phyloP scores from a whole-genome alignment of 129 eudicot genomes.

The Glebionis coronaria region DNA sequence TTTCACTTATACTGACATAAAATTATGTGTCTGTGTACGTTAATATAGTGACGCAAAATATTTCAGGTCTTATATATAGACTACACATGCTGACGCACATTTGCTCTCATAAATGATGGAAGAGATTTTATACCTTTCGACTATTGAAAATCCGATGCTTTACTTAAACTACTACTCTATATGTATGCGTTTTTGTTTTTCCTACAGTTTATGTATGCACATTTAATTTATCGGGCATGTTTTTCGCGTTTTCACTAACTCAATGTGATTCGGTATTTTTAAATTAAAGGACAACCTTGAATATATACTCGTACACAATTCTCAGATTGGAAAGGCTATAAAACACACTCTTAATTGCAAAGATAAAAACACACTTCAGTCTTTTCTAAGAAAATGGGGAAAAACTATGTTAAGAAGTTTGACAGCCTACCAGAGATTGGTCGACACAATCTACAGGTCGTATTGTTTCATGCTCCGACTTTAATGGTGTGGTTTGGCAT shows the following conservation, averaged over 20 bases:
- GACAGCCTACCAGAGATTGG: neutral
- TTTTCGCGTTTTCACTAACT: neutral
- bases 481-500: constrained; percentile 17
- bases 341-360: neutral
- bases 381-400: neutral
- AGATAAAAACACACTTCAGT: neutral
- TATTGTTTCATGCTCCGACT: constrained; percentile 19
- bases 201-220: too few relatives aligned
- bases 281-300: neutral
- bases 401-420: neutral
- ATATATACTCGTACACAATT: neutral
- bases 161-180: too few relatives aligned
- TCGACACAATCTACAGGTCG: neutral
- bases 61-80: too few relatives aligned
- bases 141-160: too few relatives aligned
- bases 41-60: too few relatives aligned
- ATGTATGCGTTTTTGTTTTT: too few relatives aligned
- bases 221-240: neutral
- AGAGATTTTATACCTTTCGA: too few relatives aligned
- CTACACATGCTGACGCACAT: too few relatives aligned
- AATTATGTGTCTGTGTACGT: too few relatives aligned
- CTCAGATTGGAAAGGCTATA: neutral
- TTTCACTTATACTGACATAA: too few relatives aligned
- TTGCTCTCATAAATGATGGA: too few relatives aligned
- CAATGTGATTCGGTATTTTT: neutral